phyloP scores from a whole-genome alignment of 371 early-diverging fungal species.

The Mucor piriformis region DNA sequence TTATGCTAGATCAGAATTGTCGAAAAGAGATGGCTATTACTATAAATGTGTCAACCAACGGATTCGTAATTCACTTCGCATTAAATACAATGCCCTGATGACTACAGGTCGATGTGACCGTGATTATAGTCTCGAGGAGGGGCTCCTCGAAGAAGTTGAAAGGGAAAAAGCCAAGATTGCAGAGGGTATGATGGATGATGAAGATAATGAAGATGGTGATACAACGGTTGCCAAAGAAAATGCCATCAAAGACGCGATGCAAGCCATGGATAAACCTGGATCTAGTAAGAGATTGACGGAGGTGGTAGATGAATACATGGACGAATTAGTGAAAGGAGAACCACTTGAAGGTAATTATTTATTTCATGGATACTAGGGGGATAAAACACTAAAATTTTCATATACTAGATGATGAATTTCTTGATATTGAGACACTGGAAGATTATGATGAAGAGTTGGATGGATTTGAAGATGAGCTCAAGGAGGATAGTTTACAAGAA shows the following conservation, averaged over 20 bases:
- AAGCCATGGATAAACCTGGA: conserved; percentile 2
- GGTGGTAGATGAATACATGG: conserved; percentile 29
- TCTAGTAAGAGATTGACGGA: conserved; percentile 13
- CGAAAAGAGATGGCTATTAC: conserved; percentile 25
- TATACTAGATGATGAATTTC: conserved; percentile 1
- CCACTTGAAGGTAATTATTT: background rate
- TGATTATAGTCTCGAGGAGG: conserved; percentile 9
- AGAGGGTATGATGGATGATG: background rate
- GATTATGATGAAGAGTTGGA: conserved; percentile 22
- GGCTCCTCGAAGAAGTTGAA: conserved; percentile 21
- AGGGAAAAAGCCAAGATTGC: conserved; percentile 19
- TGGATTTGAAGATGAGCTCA: conserved; percentile 12
- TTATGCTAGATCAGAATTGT: conserved; percentile 11
- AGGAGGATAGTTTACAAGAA: too few relatives aligned
- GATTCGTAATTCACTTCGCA: conserved; percentile 1
- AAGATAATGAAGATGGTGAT: conserved; percentile 7
- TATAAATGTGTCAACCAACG: conserved; percentile 28
- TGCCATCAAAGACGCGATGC: conserved; percentile 5
- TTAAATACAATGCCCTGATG: background rate
- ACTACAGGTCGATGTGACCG: conserved; percentile 2
- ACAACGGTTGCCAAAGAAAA: background rate
- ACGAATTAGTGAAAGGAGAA: conserved; percentile 5
- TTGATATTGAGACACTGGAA: conserved; percentile 10
- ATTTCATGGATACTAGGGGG: too few relatives aligned
- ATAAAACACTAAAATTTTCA: too few relatives aligned